Percentiles rank a stretch among this genome's conserved stretches.
These are phyloP conservation scores for Hypericum androsaemum DNA, from an alignment of 345 rosid species.

Conservation along the genomic window DNA sequence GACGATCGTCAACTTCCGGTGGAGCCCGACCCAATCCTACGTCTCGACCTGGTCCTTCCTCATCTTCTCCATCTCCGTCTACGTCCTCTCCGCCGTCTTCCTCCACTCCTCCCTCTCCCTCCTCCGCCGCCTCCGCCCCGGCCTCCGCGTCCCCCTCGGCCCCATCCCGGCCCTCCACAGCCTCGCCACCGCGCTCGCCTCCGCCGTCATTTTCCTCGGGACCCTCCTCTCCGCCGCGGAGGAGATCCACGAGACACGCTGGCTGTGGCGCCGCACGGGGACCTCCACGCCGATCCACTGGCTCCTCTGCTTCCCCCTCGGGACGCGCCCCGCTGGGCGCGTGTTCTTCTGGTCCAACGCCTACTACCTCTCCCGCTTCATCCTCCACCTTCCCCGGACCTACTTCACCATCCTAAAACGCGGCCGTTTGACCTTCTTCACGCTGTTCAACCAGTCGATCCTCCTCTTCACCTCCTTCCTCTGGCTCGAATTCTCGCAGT, in stretches of 20 bases:
- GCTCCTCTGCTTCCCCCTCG: slow-evolving; percentile 7
- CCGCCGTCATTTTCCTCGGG: slow-evolving; percentile 1
- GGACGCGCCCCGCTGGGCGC: slow-evolving; percentile 2
- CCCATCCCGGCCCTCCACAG: slow-evolving; percentile 2
- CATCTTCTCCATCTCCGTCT: slow-evolving; percentile 1
- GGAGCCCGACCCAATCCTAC: slow-evolving; percentile 2
- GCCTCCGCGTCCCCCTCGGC: slow-evolving; percentile 5
- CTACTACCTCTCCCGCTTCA: slow-evolving; percentile 3
- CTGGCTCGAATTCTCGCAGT: slow-evolving; percentile 7
- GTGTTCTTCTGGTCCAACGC: slow-evolving; percentile 7
- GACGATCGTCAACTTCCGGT: slow-evolving; percentile 8
- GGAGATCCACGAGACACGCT: slow-evolving; percentile 5
- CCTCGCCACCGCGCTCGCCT: slow-evolving; percentile 1
- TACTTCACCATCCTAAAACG: background rate
- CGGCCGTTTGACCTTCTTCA: background rate
- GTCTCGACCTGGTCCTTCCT: slow-evolving; percentile 9
- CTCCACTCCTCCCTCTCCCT: slow-evolving; percentile 1
- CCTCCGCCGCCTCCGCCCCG: background rate
- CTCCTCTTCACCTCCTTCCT: slow-evolving; percentile 1
- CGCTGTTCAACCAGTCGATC: slow-evolving; percentile 3
- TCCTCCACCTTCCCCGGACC: slow-evolving; percentile 4
- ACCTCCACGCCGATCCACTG: slow-evolving; percentile 1
- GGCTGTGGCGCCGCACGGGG: slow-evolving; percentile 2
- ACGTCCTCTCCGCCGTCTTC: background rate
- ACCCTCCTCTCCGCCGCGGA: slow-evolving; percentile 5